Conservation (phyloP, 805 yeast genomes). For the Spathaspora passalidarum region DNA sequence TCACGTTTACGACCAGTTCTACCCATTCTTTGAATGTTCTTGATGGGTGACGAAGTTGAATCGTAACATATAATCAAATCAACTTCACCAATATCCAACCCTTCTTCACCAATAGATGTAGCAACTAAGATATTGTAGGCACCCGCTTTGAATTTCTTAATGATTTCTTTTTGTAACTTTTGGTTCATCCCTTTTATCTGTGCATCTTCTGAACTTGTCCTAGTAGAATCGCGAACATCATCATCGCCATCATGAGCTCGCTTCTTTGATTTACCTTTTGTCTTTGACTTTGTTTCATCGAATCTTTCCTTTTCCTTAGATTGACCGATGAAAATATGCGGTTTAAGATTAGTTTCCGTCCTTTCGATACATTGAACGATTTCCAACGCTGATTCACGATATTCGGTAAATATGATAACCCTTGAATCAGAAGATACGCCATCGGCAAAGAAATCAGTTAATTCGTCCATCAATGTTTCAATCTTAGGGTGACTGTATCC, state of each 20-base stretch:
- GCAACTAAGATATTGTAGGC: slow-evolving; percentile 81
- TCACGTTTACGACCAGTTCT: slow-evolving; percentile 95
- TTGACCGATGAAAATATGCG: slow-evolving; percentile 94
- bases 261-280: slow-evolving; percentile 25
- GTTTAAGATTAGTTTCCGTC: slow-evolving; percentile 33
- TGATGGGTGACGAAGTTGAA: slow-evolving; percentile 89
- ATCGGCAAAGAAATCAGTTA: slow-evolving; percentile 51
- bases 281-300: slow-evolving; percentile 41
- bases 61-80: slow-evolving; percentile 92
- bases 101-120: slow-evolving; percentile 98
- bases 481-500: slow-evolving; percentile 64
- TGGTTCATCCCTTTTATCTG: slow-evolving; percentile 88
- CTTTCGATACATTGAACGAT: slow-evolving; percentile 65
- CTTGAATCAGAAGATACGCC: slow-evolving; percentile 51
- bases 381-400: slow-evolving; percentile 86
- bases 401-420: slow-evolving; percentile 85
- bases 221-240: slow-evolving; percentile 26
- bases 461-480: slow-evolving; percentile 53
- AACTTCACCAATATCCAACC: slow-evolving; percentile 96
- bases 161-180: slow-evolving; percentile 76
- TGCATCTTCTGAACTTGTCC: slow-evolving; percentile 71
- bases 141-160: slow-evolving; percentile 71
- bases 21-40: slow-evolving; percentile 94
- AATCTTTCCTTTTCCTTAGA: slow-evolving; percentile 69
- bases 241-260: slow-evolving; percentile 16